Percentiles rank a stretch among this genome's conserved stretches.
phyloP scores from a whole-genome alignment of 495 filamentous ascomycete species.

The Lasiosphaeriaceae sp. region DNA sequence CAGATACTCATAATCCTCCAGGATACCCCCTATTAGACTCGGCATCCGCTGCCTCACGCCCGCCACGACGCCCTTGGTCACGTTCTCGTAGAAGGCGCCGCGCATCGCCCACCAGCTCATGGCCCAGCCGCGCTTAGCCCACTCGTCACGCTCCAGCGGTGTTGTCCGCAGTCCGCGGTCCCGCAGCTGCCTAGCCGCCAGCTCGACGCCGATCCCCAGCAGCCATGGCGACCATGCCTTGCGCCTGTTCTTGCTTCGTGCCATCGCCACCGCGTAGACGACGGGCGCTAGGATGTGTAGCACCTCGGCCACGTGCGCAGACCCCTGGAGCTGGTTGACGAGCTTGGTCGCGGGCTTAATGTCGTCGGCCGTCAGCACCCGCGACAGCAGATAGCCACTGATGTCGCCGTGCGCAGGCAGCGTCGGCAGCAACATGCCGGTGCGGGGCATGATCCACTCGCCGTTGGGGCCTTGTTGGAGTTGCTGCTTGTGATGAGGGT shows the following conservation, averaged over 20 bases:
- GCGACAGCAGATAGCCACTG: constrained; percentile 79
- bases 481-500: background rate
- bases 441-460: constrained; percentile 94
- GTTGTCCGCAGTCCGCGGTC: constrained; percentile 73
- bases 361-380: constrained; percentile 91
- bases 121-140: constrained; percentile 78
- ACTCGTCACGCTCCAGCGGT: constrained; percentile 81
- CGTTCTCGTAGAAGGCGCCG: constrained; percentile 91
- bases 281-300: constrained; percentile 88
- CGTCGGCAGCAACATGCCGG: constrained; percentile 74
- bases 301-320: constrained; percentile 74
- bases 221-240: constrained; percentile 84
- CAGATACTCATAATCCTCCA: constrained; percentile 94
- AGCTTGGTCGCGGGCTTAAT: constrained; percentile 85
- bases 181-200: constrained; percentile 76
- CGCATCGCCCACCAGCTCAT: constrained; percentile 95
- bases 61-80: constrained; percentile 74
- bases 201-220: constrained; percentile 80
- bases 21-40: constrained; percentile 70
- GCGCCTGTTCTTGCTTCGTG: constrained; percentile 55
- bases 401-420: constrained; percentile 77
- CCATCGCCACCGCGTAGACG: constrained; percentile 81
- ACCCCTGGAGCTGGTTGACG: constrained; percentile 69
- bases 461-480: constrained; percentile 30
- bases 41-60: constrained; percentile 73